Evolutionary conservation across 345 rosid species (phyloP).

Genomic region (Euphorbia peplus): DNA sequence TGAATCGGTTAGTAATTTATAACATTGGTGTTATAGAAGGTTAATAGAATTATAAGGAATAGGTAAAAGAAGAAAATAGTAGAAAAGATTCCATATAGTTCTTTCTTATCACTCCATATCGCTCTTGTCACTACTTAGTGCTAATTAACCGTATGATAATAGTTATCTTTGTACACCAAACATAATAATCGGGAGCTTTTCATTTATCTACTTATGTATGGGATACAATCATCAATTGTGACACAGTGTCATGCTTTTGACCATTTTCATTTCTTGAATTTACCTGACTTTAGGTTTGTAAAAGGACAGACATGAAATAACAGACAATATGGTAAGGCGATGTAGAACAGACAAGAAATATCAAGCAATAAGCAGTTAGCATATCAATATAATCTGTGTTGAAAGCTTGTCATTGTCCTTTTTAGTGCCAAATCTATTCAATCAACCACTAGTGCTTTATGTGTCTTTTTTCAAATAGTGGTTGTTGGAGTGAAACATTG

Average conservation of each 20-base stretch:
- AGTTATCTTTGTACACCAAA: not conserved
- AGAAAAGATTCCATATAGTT: not conserved
- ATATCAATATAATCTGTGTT: not conserved
- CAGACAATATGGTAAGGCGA: not conserved
- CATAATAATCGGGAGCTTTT: not conserved
- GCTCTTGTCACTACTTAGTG: not conserved
- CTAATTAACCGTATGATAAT: not conserved
- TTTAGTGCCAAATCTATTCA: not conserved
- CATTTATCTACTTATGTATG: not conserved
- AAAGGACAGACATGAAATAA: too few relatives aligned
- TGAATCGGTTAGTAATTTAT: not conserved
- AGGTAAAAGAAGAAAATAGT: not conserved
- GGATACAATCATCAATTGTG: slow-evolving; percentile 1
- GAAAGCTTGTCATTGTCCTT: slow-evolving; percentile 2
- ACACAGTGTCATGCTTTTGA: not conserved
- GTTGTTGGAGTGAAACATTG: not conserved
- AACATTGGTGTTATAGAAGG: not conserved
- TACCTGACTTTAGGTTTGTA: not conserved
- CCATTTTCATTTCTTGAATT: not conserved
- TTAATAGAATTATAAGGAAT: not conserved
- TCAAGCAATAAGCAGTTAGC: not conserved
- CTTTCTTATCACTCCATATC: too few relatives aligned
- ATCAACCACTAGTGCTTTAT: not conserved
- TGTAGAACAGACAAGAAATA: not conserved
- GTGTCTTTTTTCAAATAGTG: not conserved